Base-by-base conservation (phyloP, 2,329 filamentous ascomycete genomes). In the Trichoderma hamatum region DNA sequence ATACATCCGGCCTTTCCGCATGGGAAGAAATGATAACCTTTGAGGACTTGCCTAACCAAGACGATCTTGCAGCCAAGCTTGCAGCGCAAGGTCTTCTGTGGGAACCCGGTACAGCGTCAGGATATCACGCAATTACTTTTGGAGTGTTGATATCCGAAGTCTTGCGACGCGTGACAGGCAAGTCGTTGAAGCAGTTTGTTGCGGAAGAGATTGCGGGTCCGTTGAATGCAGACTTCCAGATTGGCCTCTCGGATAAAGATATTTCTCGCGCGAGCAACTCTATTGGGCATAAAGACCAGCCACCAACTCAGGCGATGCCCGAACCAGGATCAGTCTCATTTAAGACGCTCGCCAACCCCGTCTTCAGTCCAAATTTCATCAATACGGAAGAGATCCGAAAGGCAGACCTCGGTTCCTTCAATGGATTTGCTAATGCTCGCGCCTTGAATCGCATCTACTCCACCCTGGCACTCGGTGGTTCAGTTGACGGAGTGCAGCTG, bases 361-460 rank as follows among this genome's bases (percentile, higher is more conserved):
- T 16, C 10, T 24, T 76, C 5, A 65, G 68, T 3, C 74, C 76
- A 0, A 70, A 72, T 1, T 46, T 72, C 5, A 70, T 75, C 0
- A 74, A 71, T 24, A 78, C 75, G 0, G 72, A 77, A 0, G 73
- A 36, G 0, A 84, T 83, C 76, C 77, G 82, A 26, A 71, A 72
- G 0, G 76, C 79, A 2, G 82, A 83, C 60, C 72, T 84, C 5
- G 82, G 82, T 0, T 80, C 80, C 0, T 71, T 75, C 1, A 84
- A 84, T 69, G 84, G 84, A 0, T 80, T 84, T 64, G 72, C 74
- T 1, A 86, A 86, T 70, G 82, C 84, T 13, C 76, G 79, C 4
- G 78, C 77, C 0, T 60, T 86, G 28, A 80, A 78, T 6, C 76
- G 76, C 1, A 81, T 86, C 24, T 74, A 83, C 9, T 81, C 81